Base-by-base conservation (phyloP, 1,284 basidiomycete genomes). In the Papiliotrema nemorosa region DNA sequence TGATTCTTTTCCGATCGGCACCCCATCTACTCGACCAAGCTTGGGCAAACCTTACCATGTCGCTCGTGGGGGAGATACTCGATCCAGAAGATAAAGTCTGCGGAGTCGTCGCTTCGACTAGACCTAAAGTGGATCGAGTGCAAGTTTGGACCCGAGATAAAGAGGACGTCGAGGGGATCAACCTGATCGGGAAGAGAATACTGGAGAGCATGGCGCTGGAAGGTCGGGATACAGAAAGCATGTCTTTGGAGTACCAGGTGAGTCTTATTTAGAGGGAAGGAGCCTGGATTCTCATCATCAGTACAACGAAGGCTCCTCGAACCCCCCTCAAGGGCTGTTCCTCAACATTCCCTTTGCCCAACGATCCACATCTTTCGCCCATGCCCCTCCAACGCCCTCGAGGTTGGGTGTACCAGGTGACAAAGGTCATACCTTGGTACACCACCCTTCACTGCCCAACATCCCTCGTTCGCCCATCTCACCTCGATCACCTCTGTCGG, bases 31-130 rank as follows among this genome's bases (percentile, higher is more conserved):
- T 94, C 41, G 92, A 97, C 76, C 80, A 86, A 27, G 88, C 84
- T 72, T 97, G 92, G 92, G 81, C 82, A 45, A 93, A 87, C 83
- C 79, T 96, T 29, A 85, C 88, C 14, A 87, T 96, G 83, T 90
- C 87, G 0, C 79, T 96, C 24, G 86, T 96, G 5, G 92, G 92
- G 2, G 87, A 96, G 73, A 84, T 91, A 65, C 73, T 96, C 39
- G 91, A 96, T 67, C 87, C 88, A 20, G 81, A 82, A 18, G 86
- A 93, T 66, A 84, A 88, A 63, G 86, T 93, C 50, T 92, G 90
- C 62, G 91, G 90, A 27, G 87, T 89, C 7, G 92, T 97, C 20
- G 90, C 93, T 47, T 89, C 87, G 59, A 76, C 90, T 63, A 80
- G 89, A 58, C 85, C 84, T 54, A 90, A 90, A 72, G 85, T 91